phyloP scores from a whole-genome alignment of 108 stramenopile species.

The Pseudonitzschia multistriata region DNA sequence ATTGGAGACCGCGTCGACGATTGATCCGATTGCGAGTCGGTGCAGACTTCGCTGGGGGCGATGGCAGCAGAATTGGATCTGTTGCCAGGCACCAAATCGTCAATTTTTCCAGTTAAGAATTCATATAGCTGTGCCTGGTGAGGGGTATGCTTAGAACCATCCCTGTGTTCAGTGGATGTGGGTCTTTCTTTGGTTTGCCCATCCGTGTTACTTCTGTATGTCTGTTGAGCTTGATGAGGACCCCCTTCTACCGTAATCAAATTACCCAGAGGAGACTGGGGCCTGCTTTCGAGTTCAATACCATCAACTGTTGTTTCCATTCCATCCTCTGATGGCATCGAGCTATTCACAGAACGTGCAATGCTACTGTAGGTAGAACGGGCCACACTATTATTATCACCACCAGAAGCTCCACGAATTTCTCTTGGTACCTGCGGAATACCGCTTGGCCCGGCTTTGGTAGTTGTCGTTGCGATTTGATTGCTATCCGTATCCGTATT shows the following conservation, averaged over 20 bases:
- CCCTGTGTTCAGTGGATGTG: neutral
- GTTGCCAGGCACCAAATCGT: neutral
- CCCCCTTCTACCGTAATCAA: neutral
- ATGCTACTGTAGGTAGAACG: neutral
- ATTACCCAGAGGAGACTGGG: conserved; percentile 1
- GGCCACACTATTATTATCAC: neutral
- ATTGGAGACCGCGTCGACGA: neutral
- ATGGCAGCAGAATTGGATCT: no score
- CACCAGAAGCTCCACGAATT: neutral
- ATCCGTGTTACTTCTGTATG: neutral
- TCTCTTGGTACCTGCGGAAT: neutral
- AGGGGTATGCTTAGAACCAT: neutral
- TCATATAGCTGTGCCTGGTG: neutral
- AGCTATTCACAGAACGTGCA: neutral
- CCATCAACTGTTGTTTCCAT: neutral
- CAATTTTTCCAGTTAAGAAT: neutral
- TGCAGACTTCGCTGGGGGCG: neutral
- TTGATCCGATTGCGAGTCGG: conserved; percentile 1
- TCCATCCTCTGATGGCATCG: conserved; percentile 1
- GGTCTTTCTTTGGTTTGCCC: neutral
- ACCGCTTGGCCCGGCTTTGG: neutral
- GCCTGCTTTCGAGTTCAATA: neutral
- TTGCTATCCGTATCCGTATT: neutral
- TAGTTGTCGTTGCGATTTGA: neutral
- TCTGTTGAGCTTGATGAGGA: neutral